Percentiles rank a stretch among this genome's conserved stretches.
Evolutionary conservation across 2,329 filamentous ascomycete species (phyloP).

Genomic region (Gaeumannomyces tritici): DNA sequence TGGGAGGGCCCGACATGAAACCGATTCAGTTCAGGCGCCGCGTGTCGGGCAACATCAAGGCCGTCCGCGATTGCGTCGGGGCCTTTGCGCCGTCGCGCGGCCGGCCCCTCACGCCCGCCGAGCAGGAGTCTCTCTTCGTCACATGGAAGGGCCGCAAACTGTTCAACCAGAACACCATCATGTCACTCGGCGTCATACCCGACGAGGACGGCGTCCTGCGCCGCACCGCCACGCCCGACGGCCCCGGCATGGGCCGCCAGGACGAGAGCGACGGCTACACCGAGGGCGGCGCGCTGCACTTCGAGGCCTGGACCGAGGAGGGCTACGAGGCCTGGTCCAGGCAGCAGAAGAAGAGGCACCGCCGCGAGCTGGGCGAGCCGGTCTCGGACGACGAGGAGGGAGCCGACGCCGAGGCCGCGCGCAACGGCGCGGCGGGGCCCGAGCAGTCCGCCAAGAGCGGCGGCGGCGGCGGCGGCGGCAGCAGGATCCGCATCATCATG

Average conservation of each 20-base stretch:
- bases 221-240: conserved; percentile 16
- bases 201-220: conserved; percentile 31
- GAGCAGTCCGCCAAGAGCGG: conserved; percentile 8
- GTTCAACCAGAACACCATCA: conserved; percentile 67
- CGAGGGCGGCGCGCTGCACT: conserved; percentile 47
- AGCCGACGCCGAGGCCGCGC: background rate
- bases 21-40: conserved; percentile 53
- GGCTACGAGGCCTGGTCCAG: conserved; percentile 40
- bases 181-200: conserved; percentile 51
- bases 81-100: conserved; percentile 44
- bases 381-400: conserved; percentile 21
- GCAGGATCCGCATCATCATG: conserved; percentile 40
- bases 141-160: conserved; percentile 68
- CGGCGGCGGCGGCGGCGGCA: too few species aligned
- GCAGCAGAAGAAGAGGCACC: conserved; percentile 36
- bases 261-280: conserved; percentile 25
- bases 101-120: conserved; percentile 24
- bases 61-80: conserved; percentile 64
- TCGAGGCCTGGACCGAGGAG: conserved; percentile 69
- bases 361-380: conserved; percentile 29
- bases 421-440: conserved; percentile 8
- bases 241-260: background rate
- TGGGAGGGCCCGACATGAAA: conserved; percentile 28
- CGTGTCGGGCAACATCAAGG: conserved; percentile 55
- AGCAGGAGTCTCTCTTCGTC: conserved; percentile 54